Evolutionary conservation across 805 yeast species (phyloP).

Genomic region (Vanderwaltozyma verrucispora): DNA sequence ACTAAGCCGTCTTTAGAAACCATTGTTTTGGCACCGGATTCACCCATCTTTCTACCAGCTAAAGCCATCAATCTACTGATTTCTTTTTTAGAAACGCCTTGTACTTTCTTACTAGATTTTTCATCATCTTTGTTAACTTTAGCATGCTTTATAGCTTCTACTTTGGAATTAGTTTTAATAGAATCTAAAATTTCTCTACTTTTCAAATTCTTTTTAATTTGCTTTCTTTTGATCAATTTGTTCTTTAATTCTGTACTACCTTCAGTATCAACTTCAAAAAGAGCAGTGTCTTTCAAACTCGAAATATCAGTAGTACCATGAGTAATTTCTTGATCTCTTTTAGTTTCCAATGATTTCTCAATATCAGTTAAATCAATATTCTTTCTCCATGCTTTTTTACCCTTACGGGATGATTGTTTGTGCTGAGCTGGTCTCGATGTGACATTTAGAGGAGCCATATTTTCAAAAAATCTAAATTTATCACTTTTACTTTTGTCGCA

Average conservation of each 20-base stretch:
- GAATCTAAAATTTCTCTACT: slow-evolving; percentile 63
- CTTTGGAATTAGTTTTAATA: slow-evolving; percentile 48
- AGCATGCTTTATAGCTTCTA: slow-evolving; percentile 45
- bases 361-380: slow-evolving; percentile 81
- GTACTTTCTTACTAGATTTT: slow-evolving; percentile 34
- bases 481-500: too few species aligned
- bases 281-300: slow-evolving; percentile 17
- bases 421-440: slow-evolving; percentile 43
- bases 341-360: slow-evolving; percentile 56
- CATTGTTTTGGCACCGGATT: slow-evolving; percentile 39
- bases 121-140: slow-evolving; percentile 26
- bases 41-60: slow-evolving; percentile 63
- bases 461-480: too few species aligned
- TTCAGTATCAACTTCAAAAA: slow-evolving; percentile 50
- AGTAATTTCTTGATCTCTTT: slow-evolving; percentile 44
- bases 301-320: slow-evolving; percentile 25
- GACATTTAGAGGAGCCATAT: slow-evolving; percentile 13
- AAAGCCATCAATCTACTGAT: slow-evolving; percentile 56
- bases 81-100: slow-evolving; percentile 57
- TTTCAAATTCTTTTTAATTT: slow-evolving; percentile 38
- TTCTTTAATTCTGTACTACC: slow-evolving; percentile 41
- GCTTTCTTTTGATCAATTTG: slow-evolving; percentile 32
- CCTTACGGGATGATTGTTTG: slow-evolving; percentile 77
- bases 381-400: slow-evolving; percentile 93
- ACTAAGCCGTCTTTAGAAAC: slow-evolving; percentile 51